These are phyloP conservation scores for Puccinia triticina DNA, from an alignment of 1,284 basidiomycete genomes.

Conservation along the genomic window DNA sequence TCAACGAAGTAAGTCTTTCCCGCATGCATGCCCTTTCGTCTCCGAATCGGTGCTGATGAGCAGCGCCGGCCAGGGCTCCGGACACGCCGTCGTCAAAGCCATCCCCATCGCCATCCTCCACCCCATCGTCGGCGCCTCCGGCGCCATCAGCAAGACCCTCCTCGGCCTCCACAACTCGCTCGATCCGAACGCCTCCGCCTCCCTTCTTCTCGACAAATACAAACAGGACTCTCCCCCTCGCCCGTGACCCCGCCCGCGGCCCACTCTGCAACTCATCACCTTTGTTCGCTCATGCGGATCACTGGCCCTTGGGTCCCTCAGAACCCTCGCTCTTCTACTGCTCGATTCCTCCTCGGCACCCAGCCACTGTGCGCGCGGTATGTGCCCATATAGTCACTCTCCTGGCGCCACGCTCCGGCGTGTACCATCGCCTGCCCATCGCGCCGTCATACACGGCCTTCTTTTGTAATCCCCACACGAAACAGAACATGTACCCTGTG, in stretches of 20 bases:
- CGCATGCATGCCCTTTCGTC: background rate
- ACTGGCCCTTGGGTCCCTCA: too few species aligned
- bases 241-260: background rate
- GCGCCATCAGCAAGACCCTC: constrained; percentile 92
- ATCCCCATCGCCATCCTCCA: constrained; percentile 94
- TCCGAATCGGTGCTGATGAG: background rate
- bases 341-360: too few species aligned
- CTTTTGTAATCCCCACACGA: too few species aligned
- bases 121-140: constrained; percentile 94
- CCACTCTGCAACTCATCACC: too few species aligned
- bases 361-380: too few species aligned
- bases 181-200: constrained; percentile 54
- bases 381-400: too few species aligned
- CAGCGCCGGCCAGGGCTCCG: constrained; percentile 67
- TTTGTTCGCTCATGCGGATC: too few species aligned
- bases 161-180: constrained; percentile 81
- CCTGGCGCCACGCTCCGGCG: too few species aligned
- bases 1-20: constrained; percentile 72
- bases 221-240: background rate
- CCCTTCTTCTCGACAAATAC: constrained; percentile 13
- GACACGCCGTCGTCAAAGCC: constrained; percentile 87
- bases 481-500: too few species aligned
- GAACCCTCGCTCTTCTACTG: too few species aligned
- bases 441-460: too few species aligned
- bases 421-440: too few species aligned